A percentile compares a stretch with the other conserved stretches of the same genome.
phyloP scores from a whole-genome alignment of 805 yeast species.

The Ogataea methanolica region DNA sequence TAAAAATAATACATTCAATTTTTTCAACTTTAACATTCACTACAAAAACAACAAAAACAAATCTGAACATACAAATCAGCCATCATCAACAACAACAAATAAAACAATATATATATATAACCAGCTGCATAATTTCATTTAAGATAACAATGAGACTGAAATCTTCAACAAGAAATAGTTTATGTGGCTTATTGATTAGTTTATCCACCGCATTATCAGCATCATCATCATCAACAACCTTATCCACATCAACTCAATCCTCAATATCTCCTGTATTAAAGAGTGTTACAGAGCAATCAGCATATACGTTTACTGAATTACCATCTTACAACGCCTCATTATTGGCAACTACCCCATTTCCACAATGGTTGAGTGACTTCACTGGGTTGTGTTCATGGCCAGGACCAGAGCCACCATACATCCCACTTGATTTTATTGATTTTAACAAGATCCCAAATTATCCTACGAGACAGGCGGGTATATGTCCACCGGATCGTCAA shows the following conservation, averaged over 20 bases:
- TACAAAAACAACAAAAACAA: constrained; percentile 1
- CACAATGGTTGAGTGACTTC: constrained; percentile 70
- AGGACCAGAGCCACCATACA: constrained; percentile 79
- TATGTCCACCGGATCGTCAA: constrained; percentile 48
- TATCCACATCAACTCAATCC: background rate
- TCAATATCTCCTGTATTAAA: background rate
- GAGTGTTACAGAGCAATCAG: background rate
- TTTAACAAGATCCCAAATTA: constrained; percentile 46
- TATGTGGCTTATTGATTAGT: background rate
- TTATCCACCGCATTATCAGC: background rate
- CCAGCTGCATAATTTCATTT: too few species aligned
- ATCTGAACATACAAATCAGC: too few species aligned
- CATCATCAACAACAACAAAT: too few species aligned
- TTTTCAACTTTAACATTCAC: too few species aligned
- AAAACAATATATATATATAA: too few species aligned
- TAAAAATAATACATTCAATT: too few species aligned
- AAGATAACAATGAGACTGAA: too few species aligned
- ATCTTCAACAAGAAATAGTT: background rate
- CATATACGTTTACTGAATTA: constrained; percentile 7
- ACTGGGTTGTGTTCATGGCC: constrained; percentile 85
- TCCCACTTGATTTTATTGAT: constrained; percentile 71
- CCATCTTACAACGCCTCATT: constrained; percentile 21
- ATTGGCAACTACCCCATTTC: constrained; percentile 41
- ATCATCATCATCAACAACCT: background rate
- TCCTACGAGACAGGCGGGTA: constrained; percentile 49